Conservation (phyloP, 257 asterid genomes). For the Osmanthus fragrans region DNA sequence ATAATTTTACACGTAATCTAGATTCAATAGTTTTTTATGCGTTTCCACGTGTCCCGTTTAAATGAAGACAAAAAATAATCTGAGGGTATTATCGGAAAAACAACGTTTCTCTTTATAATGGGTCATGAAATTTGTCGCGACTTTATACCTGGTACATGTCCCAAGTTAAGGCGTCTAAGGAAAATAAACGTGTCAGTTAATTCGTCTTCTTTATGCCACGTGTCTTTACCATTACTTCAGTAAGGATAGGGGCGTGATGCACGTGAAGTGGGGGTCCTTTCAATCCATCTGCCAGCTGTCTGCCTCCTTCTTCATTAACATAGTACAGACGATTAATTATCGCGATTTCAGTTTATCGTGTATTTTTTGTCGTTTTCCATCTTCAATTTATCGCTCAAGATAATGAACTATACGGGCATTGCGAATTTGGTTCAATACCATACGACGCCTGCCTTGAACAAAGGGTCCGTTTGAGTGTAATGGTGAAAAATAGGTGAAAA, state of each 20-base stretch:
- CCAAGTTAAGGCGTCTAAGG: constrained; percentile 33
- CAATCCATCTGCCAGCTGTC: constrained; percentile 49
- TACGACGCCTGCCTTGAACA: no score
- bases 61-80: no score
- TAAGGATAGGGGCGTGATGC: constrained; percentile 26
- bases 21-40: no score
- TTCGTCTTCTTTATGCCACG: constrained; percentile 22
- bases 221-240: background rate
- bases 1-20: no score
- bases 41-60: no score
- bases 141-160: constrained; percentile 43
- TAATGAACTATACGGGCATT: background rate
- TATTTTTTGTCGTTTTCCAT: constrained; percentile 24
- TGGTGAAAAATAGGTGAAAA: no score
- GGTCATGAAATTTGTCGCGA: constrained; percentile 33
- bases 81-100: constrained; percentile 32
- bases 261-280: constrained; percentile 54
- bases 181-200: constrained; percentile 29
- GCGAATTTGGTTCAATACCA: no score
- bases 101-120: constrained; percentile 16
- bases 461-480: no score
- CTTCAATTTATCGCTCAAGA: background rate
- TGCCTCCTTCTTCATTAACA: background rate
- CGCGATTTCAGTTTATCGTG: constrained; percentile 23
- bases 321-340: constrained; percentile 27